Conservation (phyloP, 768 basidiomycete genomes). For the Suillus discolor region DNA sequence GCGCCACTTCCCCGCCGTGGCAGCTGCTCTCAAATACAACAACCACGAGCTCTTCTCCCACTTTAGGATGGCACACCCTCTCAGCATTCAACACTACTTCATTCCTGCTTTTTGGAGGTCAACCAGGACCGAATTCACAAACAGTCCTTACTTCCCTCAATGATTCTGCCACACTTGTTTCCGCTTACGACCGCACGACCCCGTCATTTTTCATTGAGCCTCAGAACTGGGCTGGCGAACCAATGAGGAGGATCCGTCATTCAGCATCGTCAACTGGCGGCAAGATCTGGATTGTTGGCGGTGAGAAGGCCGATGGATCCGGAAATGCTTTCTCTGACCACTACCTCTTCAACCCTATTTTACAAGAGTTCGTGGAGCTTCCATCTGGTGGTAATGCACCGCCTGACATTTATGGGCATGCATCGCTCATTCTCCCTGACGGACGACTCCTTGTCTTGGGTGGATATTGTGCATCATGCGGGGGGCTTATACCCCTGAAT, state of each 20-base stretch:
- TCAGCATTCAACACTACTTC: constrained; percentile 60
- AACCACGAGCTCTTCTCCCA: constrained; percentile 48
- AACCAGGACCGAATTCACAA: constrained; percentile 60
- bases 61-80: constrained; percentile 80
- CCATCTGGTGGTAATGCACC: constrained; percentile 56
- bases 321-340: constrained; percentile 60
- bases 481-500: constrained; percentile 53
- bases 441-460: constrained; percentile 76
- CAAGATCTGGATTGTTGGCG: constrained; percentile 73
- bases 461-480: constrained; percentile 57
- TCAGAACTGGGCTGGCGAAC: constrained; percentile 62
- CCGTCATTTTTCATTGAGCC: constrained; percentile 53
- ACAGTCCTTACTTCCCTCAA: constrained; percentile 50
- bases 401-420: constrained; percentile 72
- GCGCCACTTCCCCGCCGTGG: constrained; percentile 70
- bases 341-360: constrained; percentile 58
- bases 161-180: constrained; percentile 67
- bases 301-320: constrained; percentile 82
- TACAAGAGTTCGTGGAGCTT: constrained; percentile 54
- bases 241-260: constrained; percentile 78
- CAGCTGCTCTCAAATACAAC: constrained; percentile 45
- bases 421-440: constrained; percentile 66
- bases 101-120: constrained; percentile 75
- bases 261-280: constrained; percentile 56
- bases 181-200: constrained; percentile 38